Percentiles rank a stretch among this genome's conserved stretches.
These are phyloP conservation scores for Pontederia paniculata DNA, from an alignment of 176 grass and related monocot genomes.

Conservation along the genomic window DNA sequence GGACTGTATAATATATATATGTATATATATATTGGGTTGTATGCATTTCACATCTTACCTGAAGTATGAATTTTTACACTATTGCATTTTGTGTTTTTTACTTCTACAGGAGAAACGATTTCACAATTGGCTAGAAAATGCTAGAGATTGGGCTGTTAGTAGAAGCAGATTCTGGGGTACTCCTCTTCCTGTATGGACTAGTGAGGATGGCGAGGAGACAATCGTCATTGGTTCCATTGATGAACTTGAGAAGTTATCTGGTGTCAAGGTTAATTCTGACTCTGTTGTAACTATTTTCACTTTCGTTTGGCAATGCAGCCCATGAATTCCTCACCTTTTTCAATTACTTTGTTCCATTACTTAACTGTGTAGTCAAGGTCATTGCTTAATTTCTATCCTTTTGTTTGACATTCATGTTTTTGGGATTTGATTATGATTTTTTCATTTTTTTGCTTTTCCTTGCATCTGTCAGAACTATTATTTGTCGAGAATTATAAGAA, in stretches of 20 bases:
- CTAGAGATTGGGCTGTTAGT: constrained; percentile 95
- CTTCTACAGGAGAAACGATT: constrained; percentile 77
- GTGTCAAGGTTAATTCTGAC: constrained; percentile 55
- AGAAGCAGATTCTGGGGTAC: constrained; percentile 99
- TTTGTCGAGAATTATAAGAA: no score
- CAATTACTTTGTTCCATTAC: not conserved
- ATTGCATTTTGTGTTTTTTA: not conserved
- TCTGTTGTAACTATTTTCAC: not conserved
- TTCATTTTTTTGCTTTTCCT: no score
- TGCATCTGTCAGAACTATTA: no score
- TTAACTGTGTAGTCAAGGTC: not conserved
- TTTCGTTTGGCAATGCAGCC: no score
- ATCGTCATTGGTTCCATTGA: constrained; percentile 86
- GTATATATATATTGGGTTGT: no score
- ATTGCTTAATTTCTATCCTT: not conserved
- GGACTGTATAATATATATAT: no score
- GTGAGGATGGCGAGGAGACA: constrained; percentile 84
- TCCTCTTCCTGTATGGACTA: constrained; percentile 89
- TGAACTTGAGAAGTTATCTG: constrained; percentile 92
- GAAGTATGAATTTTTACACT: constrained; percentile 6
- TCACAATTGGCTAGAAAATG: constrained; percentile 98
- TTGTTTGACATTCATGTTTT: no score
- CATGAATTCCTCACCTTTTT: not conserved
- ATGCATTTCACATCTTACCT: no score
- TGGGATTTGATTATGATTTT: no score